These are phyloP conservation scores for Fusarium sp. DNA, from an alignment of 2,329 filamentous ascomycete species.

Conservation along the genomic window DNA sequence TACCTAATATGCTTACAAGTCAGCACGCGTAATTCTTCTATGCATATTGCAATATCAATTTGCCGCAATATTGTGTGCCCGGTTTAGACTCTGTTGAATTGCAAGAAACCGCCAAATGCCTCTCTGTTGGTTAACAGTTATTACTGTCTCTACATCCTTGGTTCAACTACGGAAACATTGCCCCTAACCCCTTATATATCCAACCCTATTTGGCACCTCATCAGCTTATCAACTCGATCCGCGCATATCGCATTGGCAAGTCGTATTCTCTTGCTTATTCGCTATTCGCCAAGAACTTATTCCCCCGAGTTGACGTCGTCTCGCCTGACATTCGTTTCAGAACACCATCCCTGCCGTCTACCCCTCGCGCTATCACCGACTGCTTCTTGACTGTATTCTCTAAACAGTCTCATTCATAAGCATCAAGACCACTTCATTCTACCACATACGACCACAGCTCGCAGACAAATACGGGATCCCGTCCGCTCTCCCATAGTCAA, in stretches of 20 bases:
- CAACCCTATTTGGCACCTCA: background rate
- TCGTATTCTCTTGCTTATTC: slow-evolving; percentile 8
- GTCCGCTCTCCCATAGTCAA: no score
- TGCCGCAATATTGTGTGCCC: no score
- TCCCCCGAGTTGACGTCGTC: slow-evolving; percentile 2
- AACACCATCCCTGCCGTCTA: slow-evolving; percentile 1
- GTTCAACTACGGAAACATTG: background rate
- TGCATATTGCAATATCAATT: no score
- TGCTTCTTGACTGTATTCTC: background rate
- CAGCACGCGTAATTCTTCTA: no score
- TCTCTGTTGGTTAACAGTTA: no score
- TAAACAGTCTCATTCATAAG: background rate
- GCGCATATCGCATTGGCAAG: slow-evolving; percentile 4
- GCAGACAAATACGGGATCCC: background rate
- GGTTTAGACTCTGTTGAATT: no score
- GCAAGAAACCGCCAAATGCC: no score
- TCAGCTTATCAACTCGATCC: slow-evolving; percentile 19
- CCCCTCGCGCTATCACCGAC: background rate
- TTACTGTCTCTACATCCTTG: no score
- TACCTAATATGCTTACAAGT: no score
- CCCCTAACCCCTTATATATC: background rate
- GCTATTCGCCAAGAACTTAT: slow-evolving; percentile 13
- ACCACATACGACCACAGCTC: slow-evolving; percentile 1
- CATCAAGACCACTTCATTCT: no score
- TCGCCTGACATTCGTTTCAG: slow-evolving; percentile 1